Evolutionary conservation across 371 early-diverging fungal genomes (phyloP).

Genomic region (Umbelopsis sp.): DNA sequence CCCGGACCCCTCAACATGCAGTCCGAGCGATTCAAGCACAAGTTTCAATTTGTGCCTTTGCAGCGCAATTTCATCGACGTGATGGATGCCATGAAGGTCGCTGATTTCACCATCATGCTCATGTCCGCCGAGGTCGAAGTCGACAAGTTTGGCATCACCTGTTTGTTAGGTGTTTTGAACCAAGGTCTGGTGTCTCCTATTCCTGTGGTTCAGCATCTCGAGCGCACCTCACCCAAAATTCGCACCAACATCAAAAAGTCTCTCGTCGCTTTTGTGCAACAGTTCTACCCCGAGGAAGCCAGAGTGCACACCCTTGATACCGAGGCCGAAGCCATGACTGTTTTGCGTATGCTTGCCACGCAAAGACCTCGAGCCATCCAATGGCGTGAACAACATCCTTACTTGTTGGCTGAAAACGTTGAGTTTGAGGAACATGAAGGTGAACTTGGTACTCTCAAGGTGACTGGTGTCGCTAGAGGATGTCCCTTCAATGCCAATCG

Average conservation of each 20-base stretch:
- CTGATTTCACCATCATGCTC: conserved; percentile 87
- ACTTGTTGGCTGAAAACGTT: conserved; percentile 81
- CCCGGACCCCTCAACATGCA: conserved; percentile 32
- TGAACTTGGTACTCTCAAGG: conserved; percentile 67
- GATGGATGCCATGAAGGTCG: conserved; percentile 88
- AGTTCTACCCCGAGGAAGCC: conserved; percentile 86
- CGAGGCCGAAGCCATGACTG: conserved; percentile 53
- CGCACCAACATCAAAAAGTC: conserved; percentile 80
- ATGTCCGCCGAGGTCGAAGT: conserved; percentile 92
- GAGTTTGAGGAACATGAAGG: conserved; percentile 50
- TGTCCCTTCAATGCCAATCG: conserved; percentile 85
- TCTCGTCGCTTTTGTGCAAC: conserved; percentile 77
- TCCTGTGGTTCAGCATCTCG: conserved; percentile 74
- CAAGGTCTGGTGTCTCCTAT: conserved; percentile 86
- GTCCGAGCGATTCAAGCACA: conserved; percentile 84
- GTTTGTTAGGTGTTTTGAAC: conserved; percentile 79
- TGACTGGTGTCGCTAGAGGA: conserved; percentile 87
- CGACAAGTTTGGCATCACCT: conserved; percentile 86
- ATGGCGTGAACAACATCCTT: conserved; percentile 92
- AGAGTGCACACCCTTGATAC: conserved; percentile 69
- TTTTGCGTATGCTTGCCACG: conserved; percentile 70
- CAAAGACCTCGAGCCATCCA: conserved; percentile 76
- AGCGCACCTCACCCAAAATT: conserved; percentile 64
- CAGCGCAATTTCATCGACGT: conserved; percentile 73
- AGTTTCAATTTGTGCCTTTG: conserved; percentile 72